Evolutionary conservation across 1,284 basidiomycete genomes (phyloP).

Genomic region (Spongispora temasekensis): DNA sequence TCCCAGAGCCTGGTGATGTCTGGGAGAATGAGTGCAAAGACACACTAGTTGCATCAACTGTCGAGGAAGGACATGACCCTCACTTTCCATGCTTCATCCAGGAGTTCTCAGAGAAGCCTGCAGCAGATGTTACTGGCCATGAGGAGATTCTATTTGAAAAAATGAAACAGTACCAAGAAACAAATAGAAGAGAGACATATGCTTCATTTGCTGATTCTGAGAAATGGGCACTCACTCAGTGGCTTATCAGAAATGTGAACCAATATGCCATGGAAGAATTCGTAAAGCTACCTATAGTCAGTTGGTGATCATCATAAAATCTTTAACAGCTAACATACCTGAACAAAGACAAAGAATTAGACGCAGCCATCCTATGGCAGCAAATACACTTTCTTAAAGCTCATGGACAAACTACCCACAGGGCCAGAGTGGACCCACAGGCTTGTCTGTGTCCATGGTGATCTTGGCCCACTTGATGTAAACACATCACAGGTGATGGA

Average conservation of each 20-base stretch:
- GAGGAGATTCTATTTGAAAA: not conserved
- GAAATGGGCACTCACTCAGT: constrained; percentile 4
- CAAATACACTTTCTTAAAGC: constrained; percentile 22
- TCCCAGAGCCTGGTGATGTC: too few relatives aligned
- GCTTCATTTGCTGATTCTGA: not conserved
- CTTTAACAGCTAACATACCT: not conserved
- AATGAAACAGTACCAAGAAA: not conserved
- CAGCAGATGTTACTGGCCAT: not conserved
- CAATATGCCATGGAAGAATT: constrained; percentile 1
- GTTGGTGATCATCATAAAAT: not conserved
- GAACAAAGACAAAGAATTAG: not conserved
- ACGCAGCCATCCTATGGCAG: not conserved
- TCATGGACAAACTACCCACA: constrained; percentile 20
- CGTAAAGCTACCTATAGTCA: constrained; percentile 6
- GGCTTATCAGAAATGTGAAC: constrained; percentile 5
- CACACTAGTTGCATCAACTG: not conserved
- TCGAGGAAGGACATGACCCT: not conserved
- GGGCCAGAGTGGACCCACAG: constrained; percentile 22
- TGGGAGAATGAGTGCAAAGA: not conserved
- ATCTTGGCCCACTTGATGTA: not conserved
- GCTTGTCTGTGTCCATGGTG: not conserved
- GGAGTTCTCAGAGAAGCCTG: not conserved
- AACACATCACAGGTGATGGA: not conserved
- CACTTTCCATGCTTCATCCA: not conserved
- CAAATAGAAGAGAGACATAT: not conserved